Evolutionary conservation across 169 alveolate genomes (phyloP).

Genomic region (Perkinsus olseni): DNA sequence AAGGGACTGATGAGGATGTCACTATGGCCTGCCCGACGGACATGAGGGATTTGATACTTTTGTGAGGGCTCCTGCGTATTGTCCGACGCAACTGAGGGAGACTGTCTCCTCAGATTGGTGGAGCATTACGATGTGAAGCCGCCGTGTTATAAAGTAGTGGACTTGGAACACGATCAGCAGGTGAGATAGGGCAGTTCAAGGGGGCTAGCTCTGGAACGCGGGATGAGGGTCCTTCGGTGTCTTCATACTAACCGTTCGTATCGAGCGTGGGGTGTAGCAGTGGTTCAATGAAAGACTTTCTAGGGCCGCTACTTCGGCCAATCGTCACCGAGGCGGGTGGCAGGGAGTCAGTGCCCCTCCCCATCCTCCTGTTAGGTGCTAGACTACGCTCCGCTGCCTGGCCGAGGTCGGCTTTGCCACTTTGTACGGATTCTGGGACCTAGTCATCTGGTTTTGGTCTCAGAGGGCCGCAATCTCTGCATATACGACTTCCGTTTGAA

Average conservation of each 20-base stretch:
- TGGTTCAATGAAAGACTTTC: too few species aligned
- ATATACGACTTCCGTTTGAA: not conserved
- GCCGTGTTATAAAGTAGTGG: not conserved
- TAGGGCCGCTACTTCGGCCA: too few species aligned
- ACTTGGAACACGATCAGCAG: not conserved
- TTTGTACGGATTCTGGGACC: not conserved
- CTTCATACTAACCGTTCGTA: too few species aligned
- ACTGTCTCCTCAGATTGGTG: not conserved
- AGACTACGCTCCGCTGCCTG: not conserved
- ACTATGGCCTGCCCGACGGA: not conserved
- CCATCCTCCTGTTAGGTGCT: not conserved
- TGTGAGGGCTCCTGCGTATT: not conserved
- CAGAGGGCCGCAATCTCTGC: not conserved
- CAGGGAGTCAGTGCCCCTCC: too few species aligned
- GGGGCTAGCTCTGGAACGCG: too few species aligned
- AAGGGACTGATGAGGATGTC: not conserved
- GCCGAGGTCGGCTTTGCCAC: not conserved
- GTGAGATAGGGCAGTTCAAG: not conserved
- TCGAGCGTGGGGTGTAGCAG: too few species aligned
- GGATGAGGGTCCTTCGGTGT: too few species aligned
- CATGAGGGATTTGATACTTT: not conserved
- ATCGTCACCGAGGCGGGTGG: too few species aligned
- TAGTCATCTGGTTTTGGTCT: not conserved
- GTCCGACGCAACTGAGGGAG: too few species aligned
- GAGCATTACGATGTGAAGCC: not conserved